Evolutionary conservation across 305 asterid species (phyloP), one percentile per base, ranked within the genome.

Genomic region (Fraxinus sp.): DNA sequence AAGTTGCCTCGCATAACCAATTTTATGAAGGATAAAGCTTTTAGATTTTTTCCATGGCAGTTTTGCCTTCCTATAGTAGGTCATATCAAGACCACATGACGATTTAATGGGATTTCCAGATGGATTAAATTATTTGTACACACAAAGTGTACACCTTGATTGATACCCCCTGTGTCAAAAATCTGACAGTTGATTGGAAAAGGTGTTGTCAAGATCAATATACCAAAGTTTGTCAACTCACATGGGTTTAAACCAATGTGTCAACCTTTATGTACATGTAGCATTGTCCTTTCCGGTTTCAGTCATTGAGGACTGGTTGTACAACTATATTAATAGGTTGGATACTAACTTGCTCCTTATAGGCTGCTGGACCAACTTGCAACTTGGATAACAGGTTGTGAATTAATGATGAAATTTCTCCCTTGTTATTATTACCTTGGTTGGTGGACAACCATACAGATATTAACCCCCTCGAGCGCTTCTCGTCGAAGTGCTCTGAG

Each of bases 381-480:
- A 28, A 30, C 76, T 71, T 4, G 41, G 74, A 24, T 13, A 7
- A 26, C 36, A 32, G 24, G 76, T 71, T 30, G 22, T 36, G 75
- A 18, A 68, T 36, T 9, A 68, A 68, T 26, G 37, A 28, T 68
- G 75, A 32, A 28, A 10, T 46, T 68, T 68, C 16, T 28, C 37
- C 75, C 20, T 28, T 1, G 13, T 28, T 64, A 35, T 20, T 7
- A 46, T 81, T 90, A 96, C 99, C 99, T 96, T 77, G 99, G 99
- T 87, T 96, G 99, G 86, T 96, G 99, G 84, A 96, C 98, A 86
- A 96, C 99, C 97, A 91, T 92, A 90, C 97, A 94, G 80, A 96
- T 93, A 77, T 94, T 96, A 75, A 94, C 99, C 79, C 98, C 99
- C 84, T 91, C 98, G 5, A 96, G 91, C 72, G 98, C 97, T 91